Percentiles rank a stretch among this genome's conserved stretches.
These are phyloP conservation scores for Calonectria leucothoes DNA, from an alignment of 2,329 filamentous ascomycete species.

Conservation along the genomic window DNA sequence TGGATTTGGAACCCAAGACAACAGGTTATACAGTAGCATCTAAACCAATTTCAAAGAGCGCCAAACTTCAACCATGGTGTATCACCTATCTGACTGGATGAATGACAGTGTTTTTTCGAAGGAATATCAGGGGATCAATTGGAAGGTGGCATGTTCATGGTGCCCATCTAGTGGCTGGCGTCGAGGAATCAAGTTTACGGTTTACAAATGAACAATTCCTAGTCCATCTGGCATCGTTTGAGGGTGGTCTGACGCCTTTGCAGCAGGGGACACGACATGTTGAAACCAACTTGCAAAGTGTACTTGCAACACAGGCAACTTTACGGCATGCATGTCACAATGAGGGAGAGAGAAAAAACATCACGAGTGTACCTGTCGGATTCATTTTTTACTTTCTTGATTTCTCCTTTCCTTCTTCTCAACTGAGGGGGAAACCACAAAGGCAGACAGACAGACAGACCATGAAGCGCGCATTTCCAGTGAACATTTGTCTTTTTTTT, in stretches of 20 bases:
- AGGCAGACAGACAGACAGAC: conserved; percentile 15
- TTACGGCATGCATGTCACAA: background rate
- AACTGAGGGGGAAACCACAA: background rate
- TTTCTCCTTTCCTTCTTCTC: conserved; percentile 2
- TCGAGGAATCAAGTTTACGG: too few relatives aligned
- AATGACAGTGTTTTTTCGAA: background rate
- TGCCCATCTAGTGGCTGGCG: too few relatives aligned
- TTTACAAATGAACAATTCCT: too few relatives aligned
- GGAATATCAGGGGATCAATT: background rate
- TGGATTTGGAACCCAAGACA: background rate
- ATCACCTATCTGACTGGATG: background rate
- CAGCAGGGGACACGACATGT: background rate
- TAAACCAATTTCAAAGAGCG: background rate
- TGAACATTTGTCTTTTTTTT: conserved; percentile 42
- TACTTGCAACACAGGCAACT: too few relatives aligned
- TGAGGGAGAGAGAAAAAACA: background rate
- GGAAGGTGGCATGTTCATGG: background rate
- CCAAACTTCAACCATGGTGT: background rate
- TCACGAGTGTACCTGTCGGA: background rate
- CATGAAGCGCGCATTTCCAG: conserved; percentile 42
- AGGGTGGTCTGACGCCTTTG: background rate
- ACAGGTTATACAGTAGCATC: background rate
- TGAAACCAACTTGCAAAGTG: background rate
- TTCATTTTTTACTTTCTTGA: conserved; percentile 16
- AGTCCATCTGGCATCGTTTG: too few relatives aligned